These are phyloP conservation scores for Phytophthora multivora DNA, from an alignment of 352 stramenopile species.

Conservation along the genomic window DNA sequence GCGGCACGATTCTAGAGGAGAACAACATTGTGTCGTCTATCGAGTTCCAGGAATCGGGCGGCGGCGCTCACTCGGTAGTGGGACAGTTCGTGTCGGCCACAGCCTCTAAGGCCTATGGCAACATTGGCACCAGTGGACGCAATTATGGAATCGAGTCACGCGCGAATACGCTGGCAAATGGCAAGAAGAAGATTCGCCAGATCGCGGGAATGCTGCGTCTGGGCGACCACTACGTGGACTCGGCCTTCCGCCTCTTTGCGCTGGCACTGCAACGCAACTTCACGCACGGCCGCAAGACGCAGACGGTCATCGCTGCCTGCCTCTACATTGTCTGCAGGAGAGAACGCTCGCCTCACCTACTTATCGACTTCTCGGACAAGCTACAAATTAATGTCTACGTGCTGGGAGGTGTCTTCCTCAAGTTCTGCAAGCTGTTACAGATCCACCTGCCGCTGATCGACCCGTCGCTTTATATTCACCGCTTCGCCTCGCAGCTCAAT, in stretches of 20 bases:
- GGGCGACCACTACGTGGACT: constrained; percentile 96
- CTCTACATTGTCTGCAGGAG: constrained; percentile 99
- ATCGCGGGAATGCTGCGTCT: constrained; percentile 94
- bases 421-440: constrained; percentile 94
- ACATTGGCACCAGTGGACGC: constrained; percentile 81
- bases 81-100: constrained; percentile 96
- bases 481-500: constrained; percentile 98
- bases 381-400: constrained; percentile 95
- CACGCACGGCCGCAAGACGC: constrained; percentile 94
- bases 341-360: constrained; percentile 97
- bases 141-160: constrained; percentile 95
- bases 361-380: constrained; percentile 99
- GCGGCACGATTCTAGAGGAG: constrained; percentile 95
- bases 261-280: constrained; percentile 98
- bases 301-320: constrained; percentile 97
- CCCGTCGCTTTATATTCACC: constrained; percentile 97
- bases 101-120: constrained; percentile 91
- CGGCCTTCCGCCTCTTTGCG: constrained; percentile 95
- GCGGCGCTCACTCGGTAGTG: constrained; percentile 91
- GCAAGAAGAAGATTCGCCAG: constrained; percentile 93
- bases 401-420: constrained; percentile 86
- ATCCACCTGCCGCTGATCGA: constrained; percentile 98
- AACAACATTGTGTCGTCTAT: constrained; percentile 97
- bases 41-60: constrained; percentile 96
- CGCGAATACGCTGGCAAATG: constrained; percentile 96